Evolutionary conservation across 2,329 filamentous ascomycete species (phyloP), one percentile per base, ranked within the genome.

Genomic region (Aspergillus sp.): DNA sequence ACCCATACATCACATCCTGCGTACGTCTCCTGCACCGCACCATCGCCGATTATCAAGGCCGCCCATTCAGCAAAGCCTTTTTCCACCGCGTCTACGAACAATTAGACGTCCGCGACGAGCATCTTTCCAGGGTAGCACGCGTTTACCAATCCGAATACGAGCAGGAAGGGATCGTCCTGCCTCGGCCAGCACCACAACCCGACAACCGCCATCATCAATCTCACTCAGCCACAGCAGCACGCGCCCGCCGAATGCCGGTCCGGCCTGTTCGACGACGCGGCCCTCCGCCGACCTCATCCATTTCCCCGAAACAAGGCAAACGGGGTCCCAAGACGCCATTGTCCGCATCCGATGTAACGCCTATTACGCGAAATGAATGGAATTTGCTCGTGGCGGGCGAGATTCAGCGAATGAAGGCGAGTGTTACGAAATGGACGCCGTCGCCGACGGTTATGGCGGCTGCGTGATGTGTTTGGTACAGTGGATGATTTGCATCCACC

Each of bases 81-180:
- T 70, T 74, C 52, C 64, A 68, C 44, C 63, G 69, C 23, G 63
- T 71, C 17, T 73, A 74, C 48, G 66, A 72, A 37, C 68, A 73
- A 35, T 51, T 72, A 1, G 57, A 69, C 44, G 61, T 73, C 2
- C 52, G 56, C 4, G 66, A 72, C 32, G 59, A 65, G 2, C 57
- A 69, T 5, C 59, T 73, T 10, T 55, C 63, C 7, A 57, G 60
- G n/a, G 59, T 73, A 6, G 66, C 67, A 7, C 48, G 52, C 15
- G 57, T 62, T 3, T 72, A 73, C 51, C 60, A 64, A 41, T 51
- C 53, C 32, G 56, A 60, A 4, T 67, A 68, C 47, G 60, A 59
- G 13, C 58, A 66, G 17, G 64, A 71, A 15, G 70, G 68, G 7
- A 72, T 73, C 13, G 63, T 71, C 37, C 41, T 71, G 17, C 63